Evolutionary conservation across 192 early-diverging fungal genomes (phyloP).

Genomic region (Dissophora globulifera): DNA sequence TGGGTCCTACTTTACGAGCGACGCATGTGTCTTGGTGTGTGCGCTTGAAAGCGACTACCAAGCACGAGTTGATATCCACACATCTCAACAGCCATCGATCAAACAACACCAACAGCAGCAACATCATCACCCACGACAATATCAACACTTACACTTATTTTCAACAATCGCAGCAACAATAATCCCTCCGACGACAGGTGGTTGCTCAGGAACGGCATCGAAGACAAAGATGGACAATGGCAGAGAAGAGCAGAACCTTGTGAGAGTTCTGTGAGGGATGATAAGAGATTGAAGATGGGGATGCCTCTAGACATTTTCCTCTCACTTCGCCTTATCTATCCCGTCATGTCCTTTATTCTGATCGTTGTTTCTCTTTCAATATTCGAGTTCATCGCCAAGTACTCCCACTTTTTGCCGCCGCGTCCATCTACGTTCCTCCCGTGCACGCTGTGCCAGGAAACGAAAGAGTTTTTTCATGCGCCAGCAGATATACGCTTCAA

Average conservation of each 20-base stretch:
- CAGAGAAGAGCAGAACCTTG: constrained; percentile 1
- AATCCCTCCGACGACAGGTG: background rate
- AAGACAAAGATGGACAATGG: background rate
- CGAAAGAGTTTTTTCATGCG: constrained; percentile 14
- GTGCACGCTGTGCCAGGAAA: background rate
- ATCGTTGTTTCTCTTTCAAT: background rate
- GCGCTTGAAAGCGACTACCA: constrained; percentile 34
- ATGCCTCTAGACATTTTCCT: too few relatives aligned
- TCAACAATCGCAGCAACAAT: constrained; percentile 9
- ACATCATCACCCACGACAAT: constrained; percentile 9
- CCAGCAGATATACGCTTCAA: background rate
- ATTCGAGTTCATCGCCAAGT: constrained; percentile 16
- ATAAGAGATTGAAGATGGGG: too few relatives aligned
- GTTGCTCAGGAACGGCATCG: constrained; percentile 7
- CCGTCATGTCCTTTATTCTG: background rate
- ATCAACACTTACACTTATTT: too few relatives aligned
- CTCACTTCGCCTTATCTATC: constrained; percentile 9
- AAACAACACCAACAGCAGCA: background rate
- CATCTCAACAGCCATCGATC: background rate
- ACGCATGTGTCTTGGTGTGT: constrained; percentile 6
- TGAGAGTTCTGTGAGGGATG: constrained; percentile 14
- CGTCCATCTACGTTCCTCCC: background rate
- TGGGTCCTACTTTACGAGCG: background rate
- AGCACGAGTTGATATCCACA: too few relatives aligned
- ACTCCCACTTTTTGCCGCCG: constrained; percentile 15